These are phyloP conservation scores for Solanum aculeatissimum DNA, from an alignment of 305 asterid species.

Conservation along the genomic window DNA sequence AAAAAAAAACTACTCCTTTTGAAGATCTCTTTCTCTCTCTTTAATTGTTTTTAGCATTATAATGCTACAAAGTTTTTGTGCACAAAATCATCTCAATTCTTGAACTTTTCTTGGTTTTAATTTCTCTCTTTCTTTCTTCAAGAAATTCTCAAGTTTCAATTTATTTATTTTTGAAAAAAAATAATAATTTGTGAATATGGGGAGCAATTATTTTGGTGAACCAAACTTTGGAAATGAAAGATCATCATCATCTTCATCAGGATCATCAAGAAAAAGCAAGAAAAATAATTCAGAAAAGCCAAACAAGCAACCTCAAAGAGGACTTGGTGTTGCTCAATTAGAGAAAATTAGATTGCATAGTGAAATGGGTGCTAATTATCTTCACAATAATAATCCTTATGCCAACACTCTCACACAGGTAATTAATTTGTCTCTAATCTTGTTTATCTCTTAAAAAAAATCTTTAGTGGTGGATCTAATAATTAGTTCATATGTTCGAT, in stretches of 20 bases:
- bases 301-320: constrained; percentile 88
- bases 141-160: not conserved
- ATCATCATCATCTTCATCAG: constrained; percentile 21
- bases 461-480: not conserved
- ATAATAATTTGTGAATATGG: constrained; percentile 22
- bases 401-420: constrained; percentile 42
- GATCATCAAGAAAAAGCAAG: constrained; percentile 56
- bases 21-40: constrained; percentile 27
- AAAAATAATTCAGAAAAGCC: constrained; percentile 41
- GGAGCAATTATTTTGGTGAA: constrained; percentile 60
- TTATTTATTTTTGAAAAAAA: not conserved
- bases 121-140: not conserved
- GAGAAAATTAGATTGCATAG: constrained; percentile 84
- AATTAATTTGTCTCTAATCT: not conserved
- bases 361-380: constrained; percentile 44
- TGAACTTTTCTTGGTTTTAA: not conserved
- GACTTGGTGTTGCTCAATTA: constrained; percentile 90
- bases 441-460: not conserved
- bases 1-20: constrained; percentile 31
- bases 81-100: not conserved
- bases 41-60: not conserved
- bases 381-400: constrained; percentile 42
- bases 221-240: constrained; percentile 32
- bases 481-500: not conserved
- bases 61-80: not conserved